Evolutionary conservation across 306 rosid species (phyloP), one percentile per base, ranked within the genome.

Genomic region (Macrotyloma uniflorum): DNA sequence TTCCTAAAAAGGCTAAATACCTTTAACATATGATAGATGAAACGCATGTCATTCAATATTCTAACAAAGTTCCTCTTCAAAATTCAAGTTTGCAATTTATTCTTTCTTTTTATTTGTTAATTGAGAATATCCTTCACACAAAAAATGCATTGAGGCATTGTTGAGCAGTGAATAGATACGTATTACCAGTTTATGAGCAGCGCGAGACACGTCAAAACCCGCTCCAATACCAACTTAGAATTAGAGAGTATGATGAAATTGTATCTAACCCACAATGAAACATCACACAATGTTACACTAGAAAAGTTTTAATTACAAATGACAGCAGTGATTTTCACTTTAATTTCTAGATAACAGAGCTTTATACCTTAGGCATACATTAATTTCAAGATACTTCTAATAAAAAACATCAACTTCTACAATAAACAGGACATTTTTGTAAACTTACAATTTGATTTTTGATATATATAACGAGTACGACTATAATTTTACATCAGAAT

Each of bases 301-400:
- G 22, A 2, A 40, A 26, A 11, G 67, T 35, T 62, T 33, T 62
- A 38, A 38, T 38, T 32, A 15, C 22, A 23, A 68, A 18, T 42
- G 40, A 43, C 26, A 43, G 68, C 53, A 43, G 24, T 68, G 36
- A 54, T 54, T 77, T 1, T 2, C 28, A 23, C 62, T 55, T 67
- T 42, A 55, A 78, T 10, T 78, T n/a, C n/a, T n/a, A n/a, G n/a
- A n/a, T n/a, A n/a, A n/a, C n/a, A 58, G 61, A 78, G 16, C 77
- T 58, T 6, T 59, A 28, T 61, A 32, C 24, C 67, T 30, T 61
- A 61, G 11, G 16, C 11, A 13, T 26, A 58, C 20, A 58, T 38
- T 58, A 22, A 15, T 54, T 22, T 55, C 32, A 0, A 59, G 42
- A 59, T 59, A 30, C 40, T 6, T 28, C 40, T 59, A 15, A 59